Base-by-base conservation (phyloP, 202 grass and related monocot species). In the Panicum hallii region DNA sequence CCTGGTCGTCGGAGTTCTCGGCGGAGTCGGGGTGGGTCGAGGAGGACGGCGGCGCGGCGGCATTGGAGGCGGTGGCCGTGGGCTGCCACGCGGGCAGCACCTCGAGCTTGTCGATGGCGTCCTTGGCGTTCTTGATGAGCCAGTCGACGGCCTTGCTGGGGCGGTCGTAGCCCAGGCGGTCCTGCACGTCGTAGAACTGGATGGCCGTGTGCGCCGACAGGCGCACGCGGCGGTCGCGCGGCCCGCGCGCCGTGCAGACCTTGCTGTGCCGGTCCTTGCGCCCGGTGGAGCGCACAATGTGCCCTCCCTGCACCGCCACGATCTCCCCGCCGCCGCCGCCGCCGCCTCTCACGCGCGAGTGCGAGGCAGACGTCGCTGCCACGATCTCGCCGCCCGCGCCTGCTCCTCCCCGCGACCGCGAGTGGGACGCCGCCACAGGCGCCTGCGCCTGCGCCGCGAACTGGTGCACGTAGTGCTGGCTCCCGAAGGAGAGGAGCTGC, bases 131-230 rank as follows among this genome's bases (percentile, higher is more conserved):
- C 75, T 92, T 94, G 69, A 97, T 97, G 84, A 97, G 91, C 94
- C 94, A 97, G 45, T 97, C 94, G 8, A 97, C 94, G 63, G 94
- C 94, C 86, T 94, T 97, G 89, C 94, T 97, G 19, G 94, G 94
- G 11, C 94, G 91, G 87, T 97, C 94, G 58, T 94, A 97, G 28
- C 94, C 94, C 0, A 97, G 91, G 0, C 94, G 84, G 91, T 97
- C 94, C 63, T 97, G 94, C 69, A 97, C 94, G 65, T 97, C 94
- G 71, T 97, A 97, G 89, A 94, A 97, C 86, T 97, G 94, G 88
- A 97, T 94, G 85, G 94, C 94, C 2, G 94, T 97, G 87, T 97
- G 94, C 2, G 94, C 94, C 49, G 94, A 92, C 11, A 97, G 89
- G 15, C 94, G 76, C 13, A 97, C 94, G 5, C 94, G 91, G 0